A percentile compares a stretch with the other conserved stretches of the same genome.
Evolutionary conservation across 2,329 filamentous ascomycete genomes (phyloP).

Genomic region (Aspergillus thermomutatus): DNA sequence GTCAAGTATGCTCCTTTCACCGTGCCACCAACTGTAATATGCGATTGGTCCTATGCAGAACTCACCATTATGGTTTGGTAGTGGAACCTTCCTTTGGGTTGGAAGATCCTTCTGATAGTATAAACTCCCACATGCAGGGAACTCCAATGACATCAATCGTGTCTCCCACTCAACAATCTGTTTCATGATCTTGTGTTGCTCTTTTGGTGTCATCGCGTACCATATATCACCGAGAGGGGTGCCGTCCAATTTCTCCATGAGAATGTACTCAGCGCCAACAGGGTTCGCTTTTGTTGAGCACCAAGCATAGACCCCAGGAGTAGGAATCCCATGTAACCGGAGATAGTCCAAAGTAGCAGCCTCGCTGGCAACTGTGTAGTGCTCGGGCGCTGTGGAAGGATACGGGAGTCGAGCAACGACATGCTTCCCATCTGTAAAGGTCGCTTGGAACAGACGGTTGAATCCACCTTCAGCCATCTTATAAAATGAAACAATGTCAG

Average conservation of each 20-base stretch:
- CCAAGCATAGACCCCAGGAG: constrained; percentile 8
- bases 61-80: not conserved
- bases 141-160: constrained; percentile 6
- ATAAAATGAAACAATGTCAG: constrained; percentile 17
- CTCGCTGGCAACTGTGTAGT: constrained; percentile 6
- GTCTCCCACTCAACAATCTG: constrained; percentile 8
- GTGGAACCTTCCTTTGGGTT: not conserved
- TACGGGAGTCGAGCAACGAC: constrained; percentile 34
- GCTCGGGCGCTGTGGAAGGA: constrained; percentile 18
- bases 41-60: constrained; percentile 18
- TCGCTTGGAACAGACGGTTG: constrained; percentile 32
- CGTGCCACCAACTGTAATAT: constrained; percentile 15
- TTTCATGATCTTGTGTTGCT: constrained; percentile 3
- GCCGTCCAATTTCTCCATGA: constrained; percentile 8
- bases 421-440: constrained; percentile 24
- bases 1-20: constrained; percentile 5
- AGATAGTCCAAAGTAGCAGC: constrained; percentile 11
- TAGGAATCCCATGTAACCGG: constrained; percentile 6
- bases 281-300: constrained; percentile 2
- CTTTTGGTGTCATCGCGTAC: constrained; percentile 5
- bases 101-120: constrained; percentile 9
- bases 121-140: constrained; percentile 9
- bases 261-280: constrained; percentile 9
- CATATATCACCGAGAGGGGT: constrained; percentile 5
- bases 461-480: constrained; percentile 38